phyloP scores from a whole-genome alignment of 228 moss, liverwort and hornwort species.

The Sphagnum magellanicum region DNA sequence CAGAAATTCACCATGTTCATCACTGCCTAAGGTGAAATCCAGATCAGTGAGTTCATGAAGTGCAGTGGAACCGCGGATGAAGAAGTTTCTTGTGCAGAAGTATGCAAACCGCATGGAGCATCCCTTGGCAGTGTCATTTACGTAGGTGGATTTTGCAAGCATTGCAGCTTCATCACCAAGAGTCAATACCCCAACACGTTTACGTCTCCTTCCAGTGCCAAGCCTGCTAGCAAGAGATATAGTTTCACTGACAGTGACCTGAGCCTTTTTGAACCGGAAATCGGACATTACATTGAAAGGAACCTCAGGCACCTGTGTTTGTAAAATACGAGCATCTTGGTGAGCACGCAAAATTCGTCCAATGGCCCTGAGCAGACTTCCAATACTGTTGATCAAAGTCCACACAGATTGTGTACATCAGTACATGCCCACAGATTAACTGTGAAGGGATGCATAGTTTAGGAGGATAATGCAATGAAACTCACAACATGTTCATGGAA shows the following conservation, averaged over 20 bases:
- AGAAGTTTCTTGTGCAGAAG: constrained; percentile 59
- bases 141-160: constrained; percentile 55
- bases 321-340: constrained; percentile 52
- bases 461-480: too few relatives aligned
- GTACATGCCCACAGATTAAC: neutral
- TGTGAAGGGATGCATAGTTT: too few relatives aligned
- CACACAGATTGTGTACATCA: neutral
- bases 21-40: constrained; percentile 51
- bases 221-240: constrained; percentile 56
- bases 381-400: constrained; percentile 38
- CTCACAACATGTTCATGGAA: too few relatives aligned
- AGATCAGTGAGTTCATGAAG: constrained; percentile 59
- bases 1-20: constrained; percentile 55
- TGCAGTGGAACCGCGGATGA: constrained; percentile 61
- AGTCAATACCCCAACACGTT: constrained; percentile 57
- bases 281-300: constrained; percentile 65
- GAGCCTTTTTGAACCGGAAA: constrained; percentile 52
- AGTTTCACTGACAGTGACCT: constrained; percentile 51
- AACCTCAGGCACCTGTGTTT: constrained; percentile 57
- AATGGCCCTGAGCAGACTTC: constrained; percentile 63
- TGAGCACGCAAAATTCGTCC: constrained; percentile 64
- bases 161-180: constrained; percentile 63
- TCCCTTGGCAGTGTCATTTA: constrained; percentile 52
- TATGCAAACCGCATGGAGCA: constrained; percentile 69
- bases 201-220: constrained; percentile 57